A percentile compares a stretch with the other conserved stretches of the same genome.
Evolutionary conservation across 495 filamentous ascomycete species (phyloP).

Genomic region (Penicillium malachiteum): DNA sequence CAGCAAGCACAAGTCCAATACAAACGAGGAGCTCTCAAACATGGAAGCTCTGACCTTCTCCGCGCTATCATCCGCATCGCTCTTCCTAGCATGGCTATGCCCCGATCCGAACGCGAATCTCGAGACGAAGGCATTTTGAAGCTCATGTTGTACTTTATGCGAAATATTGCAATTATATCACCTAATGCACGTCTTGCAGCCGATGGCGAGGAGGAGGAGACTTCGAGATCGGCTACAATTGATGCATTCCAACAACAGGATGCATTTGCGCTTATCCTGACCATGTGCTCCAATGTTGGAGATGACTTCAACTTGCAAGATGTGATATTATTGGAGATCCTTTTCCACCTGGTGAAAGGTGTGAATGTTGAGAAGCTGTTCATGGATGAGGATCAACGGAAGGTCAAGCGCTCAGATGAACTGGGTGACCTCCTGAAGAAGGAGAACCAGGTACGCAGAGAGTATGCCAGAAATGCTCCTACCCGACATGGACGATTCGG

Average conservation of each 20-base stretch:
- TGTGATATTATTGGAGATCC: constrained; percentile 76
- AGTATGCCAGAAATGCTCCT: constrained; percentile 75
- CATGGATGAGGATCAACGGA: constrained; percentile 70
- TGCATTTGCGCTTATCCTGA: constrained; percentile 79
- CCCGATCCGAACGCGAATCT: constrained; percentile 68
- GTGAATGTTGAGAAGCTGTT: constrained; percentile 85
- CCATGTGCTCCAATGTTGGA: constrained; percentile 83
- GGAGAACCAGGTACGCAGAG: constrained; percentile 75
- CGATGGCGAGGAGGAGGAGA: constrained; percentile 81
- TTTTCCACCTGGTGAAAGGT: constrained; percentile 91
- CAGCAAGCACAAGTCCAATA: constrained; percentile 85
- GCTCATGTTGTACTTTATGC: constrained; percentile 80
- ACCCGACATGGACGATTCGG: constrained; percentile 93
- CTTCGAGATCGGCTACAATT: constrained; percentile 82
- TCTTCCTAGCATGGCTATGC: constrained; percentile 81
- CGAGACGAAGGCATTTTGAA: constrained; percentile 94
- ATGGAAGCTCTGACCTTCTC: constrained; percentile 72
- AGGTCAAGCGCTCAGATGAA: constrained; percentile 67
- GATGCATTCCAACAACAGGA: constrained; percentile 89
- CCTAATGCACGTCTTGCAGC: constrained; percentile 58
- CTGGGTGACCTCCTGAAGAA: constrained; percentile 69
- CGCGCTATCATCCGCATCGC: constrained; percentile 75
- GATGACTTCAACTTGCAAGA: constrained; percentile 91
- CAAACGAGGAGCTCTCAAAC: constrained; percentile 82
- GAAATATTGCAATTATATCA: constrained; percentile 83